Evolutionary conservation across 2,329 filamentous ascomycete genomes (phyloP).

Genomic region (Alternaria triticina): DNA sequence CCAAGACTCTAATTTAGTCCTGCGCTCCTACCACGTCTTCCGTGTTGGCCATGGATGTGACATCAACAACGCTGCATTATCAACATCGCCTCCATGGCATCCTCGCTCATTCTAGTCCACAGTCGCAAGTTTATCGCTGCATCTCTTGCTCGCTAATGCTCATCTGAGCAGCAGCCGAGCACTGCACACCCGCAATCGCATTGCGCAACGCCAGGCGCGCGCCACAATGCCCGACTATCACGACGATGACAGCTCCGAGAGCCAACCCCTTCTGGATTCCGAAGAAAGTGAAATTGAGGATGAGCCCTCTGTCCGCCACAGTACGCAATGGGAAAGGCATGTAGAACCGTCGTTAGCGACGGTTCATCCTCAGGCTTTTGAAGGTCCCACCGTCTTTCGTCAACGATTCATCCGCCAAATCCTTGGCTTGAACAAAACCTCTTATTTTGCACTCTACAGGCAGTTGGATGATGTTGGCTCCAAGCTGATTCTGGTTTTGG

Average conservation of each 20-base stretch:
- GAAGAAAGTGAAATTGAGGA: slow-evolving; percentile 25
- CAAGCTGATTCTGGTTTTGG: slow-evolving; percentile 42
- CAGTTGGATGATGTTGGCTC: slow-evolving; percentile 52
- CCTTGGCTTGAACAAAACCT: slow-evolving; percentile 53
- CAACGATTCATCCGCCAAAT: slow-evolving; percentile 47
- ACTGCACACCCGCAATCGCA: slow-evolving; percentile 9
- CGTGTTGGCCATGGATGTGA: slow-evolving; percentile 1
- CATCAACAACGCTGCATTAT: slow-evolving; percentile 7
- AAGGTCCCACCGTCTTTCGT: slow-evolving; percentile 37
- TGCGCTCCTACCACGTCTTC: background rate
- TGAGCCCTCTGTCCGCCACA: slow-evolving; percentile 22
- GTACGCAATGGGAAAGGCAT: slow-evolving; percentile 41
- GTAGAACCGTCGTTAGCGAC: slow-evolving; percentile 45
- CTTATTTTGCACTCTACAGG: slow-evolving; percentile 57
- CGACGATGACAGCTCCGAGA: slow-evolving; percentile 24
- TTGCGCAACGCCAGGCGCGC: slow-evolving; percentile 5
- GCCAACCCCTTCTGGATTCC: slow-evolving; percentile 27
- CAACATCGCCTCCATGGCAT: slow-evolving; percentile 18
- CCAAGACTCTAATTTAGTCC: background rate
- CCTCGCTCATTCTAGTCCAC: slow-evolving; percentile 3
- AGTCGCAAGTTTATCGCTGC: background rate
- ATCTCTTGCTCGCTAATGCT: background rate
- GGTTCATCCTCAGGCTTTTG: slow-evolving; percentile 42
- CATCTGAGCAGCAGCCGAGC: background rate
- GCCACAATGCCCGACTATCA: slow-evolving; percentile 10